Evolutionary conservation across 768 basidiomycete genomes (phyloP), one percentile per base, ranked within the genome.

Genomic region (Tephrocybe sp.): DNA sequence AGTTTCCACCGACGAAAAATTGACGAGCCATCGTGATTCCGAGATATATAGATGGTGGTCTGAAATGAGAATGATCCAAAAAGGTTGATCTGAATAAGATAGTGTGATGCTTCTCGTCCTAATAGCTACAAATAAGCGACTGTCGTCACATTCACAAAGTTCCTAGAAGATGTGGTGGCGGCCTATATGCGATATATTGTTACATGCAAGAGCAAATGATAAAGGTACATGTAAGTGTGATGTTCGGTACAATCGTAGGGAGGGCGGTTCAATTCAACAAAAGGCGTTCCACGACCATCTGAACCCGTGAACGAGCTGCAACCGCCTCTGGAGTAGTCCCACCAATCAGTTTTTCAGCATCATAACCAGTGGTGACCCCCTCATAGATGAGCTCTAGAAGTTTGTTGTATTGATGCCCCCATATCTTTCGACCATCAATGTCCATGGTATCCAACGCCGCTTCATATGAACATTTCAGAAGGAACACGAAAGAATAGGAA

Each of bases 1-100:
- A 98, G 81, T 98, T 98, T 25, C 94, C 92, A 56, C 96, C 96
- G 62, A 91, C 93, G 66, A 97, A 95, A 76, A 95, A 96, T 69
- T 83, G 75, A 65, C 93, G 91, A 55, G 86, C 53, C 90, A 89
- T 88, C 46, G 57, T 66, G 59, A 45, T 28, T 44, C n/a, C 45
- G 46, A 52, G 41, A 36, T 39, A n/a, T n/a, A 21, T 20, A 51
- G 56, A 54, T 48, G 56, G 26, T 45, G 36, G 49, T 50, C 15
- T 36, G 15, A 15, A 36, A 36, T n/a, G 5, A 12, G 28, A 30
- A 30, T 30, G 28, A 6, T 30, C 28, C n/a, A n/a, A n/a, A n/a
- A n/a, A n/a, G n/a, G n/a, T n/a, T n/a, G 28, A 12, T 6, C 12
- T 12, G 28, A 30, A 5, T 30, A 12, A 30, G 28, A 30, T 30